Conservation (phyloP, 345 rosid genomes). For the Microcos paniculata region DNA sequence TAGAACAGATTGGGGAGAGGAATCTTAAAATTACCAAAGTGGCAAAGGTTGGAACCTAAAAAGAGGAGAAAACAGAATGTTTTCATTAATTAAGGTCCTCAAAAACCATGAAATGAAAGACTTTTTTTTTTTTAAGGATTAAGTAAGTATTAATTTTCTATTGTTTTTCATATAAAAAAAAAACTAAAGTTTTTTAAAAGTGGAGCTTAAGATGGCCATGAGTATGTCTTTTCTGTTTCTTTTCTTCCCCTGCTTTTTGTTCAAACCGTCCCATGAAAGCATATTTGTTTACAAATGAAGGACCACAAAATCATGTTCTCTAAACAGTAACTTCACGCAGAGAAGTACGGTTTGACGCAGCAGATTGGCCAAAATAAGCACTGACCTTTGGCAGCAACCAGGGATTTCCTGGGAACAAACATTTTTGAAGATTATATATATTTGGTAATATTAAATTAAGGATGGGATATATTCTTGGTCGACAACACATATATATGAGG, state of each 20-base stretch:
- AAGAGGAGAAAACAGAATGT: conserved; percentile 13
- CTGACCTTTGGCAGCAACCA: conserved; percentile 1
- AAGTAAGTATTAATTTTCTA: too few species aligned
- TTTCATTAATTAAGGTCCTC: conserved; percentile 6
- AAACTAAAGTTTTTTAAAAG: conserved; percentile 1
- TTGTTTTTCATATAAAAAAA: too few species aligned
- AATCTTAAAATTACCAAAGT: conserved; percentile 24
- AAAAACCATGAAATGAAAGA: neutral
- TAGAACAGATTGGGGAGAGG: conserved; percentile 2
- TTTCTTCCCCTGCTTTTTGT: neutral
- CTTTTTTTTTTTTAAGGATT: conserved; percentile 4
- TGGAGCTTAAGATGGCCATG: conserved; percentile 16
- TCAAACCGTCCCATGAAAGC: neutral
- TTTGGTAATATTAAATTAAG: conserved; percentile 16
- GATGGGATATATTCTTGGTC: conserved; percentile 29
- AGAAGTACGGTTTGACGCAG: conserved; percentile 1
- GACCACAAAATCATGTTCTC: conserved; percentile 37
- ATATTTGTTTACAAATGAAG: conserved; percentile 14
- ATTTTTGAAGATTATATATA: conserved; percentile 9
- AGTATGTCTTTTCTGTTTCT: conserved; percentile 7
- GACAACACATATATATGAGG: neutral
- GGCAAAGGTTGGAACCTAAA: conserved; percentile 21
- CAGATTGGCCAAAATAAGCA: conserved; percentile 15
- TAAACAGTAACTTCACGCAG: conserved; percentile 26
- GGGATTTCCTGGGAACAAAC: conserved; percentile 18